Evolutionary conservation across 164 flowering plant genomes (phyloP), one percentile per base, ranked within the genome.

Genomic region (Brasenia schreberi): DNA sequence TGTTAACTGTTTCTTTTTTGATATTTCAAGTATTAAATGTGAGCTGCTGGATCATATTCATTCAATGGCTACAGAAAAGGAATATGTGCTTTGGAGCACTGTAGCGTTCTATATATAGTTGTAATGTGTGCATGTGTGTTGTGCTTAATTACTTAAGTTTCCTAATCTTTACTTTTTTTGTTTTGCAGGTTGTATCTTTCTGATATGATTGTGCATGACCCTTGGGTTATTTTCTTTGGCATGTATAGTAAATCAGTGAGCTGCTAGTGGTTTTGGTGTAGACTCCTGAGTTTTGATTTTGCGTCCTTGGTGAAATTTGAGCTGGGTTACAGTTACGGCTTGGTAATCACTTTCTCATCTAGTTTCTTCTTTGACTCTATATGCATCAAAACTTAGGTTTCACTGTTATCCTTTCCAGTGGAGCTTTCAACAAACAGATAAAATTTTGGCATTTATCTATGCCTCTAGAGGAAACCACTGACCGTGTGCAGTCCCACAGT

Each of bases 381-480:
- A 33, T 49, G 56, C 16, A 49, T 49, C 56, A 49, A 49, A 9
- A 14, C 56, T 49, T 49, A 14, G 16, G 9, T 49, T 49, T 49
- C 56, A 9, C 7, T 14, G 4, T 49, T 49, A 49, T 49, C 16
- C 56, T 49, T 49, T 49, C 56, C 56, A 65, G 75, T 70, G 62
- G 66, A 67, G 43, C 58, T 68, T 67, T 52, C 18, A 44, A 67
- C 65, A 61, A 61, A 64, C 69, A 68, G 69, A 64, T 70, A 65
- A 62, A 43, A 75, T 68, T 67, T 61, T 64, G 72, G 76, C 73
- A 74, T 63, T 76, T 77, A 81, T 84, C 90, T 83, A 83, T 90
- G 96, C 95, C 93, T 83, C 90, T 92, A 71, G 83, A 89, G 78
- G 95, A 88, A 77, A 81, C 74, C 79, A 88, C 82, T 70, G 97